Percentiles rank a stretch among this genome's conserved stretches.
Conservation (phyloP, 768 basidiomycete species). For the Tubosaeta sp. region DNA sequence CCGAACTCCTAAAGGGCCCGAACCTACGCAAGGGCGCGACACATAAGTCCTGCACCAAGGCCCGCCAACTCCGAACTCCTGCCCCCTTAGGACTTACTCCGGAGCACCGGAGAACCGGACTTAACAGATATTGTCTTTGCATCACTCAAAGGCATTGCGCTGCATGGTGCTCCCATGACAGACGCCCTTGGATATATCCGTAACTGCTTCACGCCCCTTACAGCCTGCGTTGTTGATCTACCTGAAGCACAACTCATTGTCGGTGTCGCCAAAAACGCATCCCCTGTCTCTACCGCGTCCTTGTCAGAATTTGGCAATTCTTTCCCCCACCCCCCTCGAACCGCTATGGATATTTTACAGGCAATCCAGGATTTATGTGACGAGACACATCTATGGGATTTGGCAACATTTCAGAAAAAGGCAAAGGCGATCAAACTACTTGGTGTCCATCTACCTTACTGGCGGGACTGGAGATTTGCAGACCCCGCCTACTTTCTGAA, state of each 20-base stretch:
- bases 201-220: slow-evolving; percentile 9
- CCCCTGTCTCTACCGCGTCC: not conserved
- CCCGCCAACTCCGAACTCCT: too few relatives aligned
- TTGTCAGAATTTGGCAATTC: not conserved
- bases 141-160: slow-evolving; percentile 26
- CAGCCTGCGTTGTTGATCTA: slow-evolving; percentile 12
- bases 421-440: not conserved
- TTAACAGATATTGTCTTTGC: slow-evolving; percentile 28
- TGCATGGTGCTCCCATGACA: slow-evolving; percentile 22
- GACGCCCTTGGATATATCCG: slow-evolving; percentile 17
- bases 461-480: not conserved
- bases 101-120: too few relatives aligned
- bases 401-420: not conserved
- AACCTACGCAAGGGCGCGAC: too few relatives aligned
- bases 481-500: not conserved
- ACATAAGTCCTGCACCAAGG: too few relatives aligned
- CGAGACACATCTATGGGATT: not conserved
- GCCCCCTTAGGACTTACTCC: too few relatives aligned
- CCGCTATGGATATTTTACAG: not conserved
- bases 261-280: slow-evolving; percentile 5
- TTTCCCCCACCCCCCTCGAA: not conserved
- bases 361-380: not conserved
- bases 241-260: slow-evolving; percentile 15
- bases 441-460: not conserved
- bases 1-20: too few relatives aligned